These are phyloP conservation scores for Xylaria nigripes DNA, from an alignment of 495 filamentous ascomycete genomes.

Conservation along the genomic window DNA sequence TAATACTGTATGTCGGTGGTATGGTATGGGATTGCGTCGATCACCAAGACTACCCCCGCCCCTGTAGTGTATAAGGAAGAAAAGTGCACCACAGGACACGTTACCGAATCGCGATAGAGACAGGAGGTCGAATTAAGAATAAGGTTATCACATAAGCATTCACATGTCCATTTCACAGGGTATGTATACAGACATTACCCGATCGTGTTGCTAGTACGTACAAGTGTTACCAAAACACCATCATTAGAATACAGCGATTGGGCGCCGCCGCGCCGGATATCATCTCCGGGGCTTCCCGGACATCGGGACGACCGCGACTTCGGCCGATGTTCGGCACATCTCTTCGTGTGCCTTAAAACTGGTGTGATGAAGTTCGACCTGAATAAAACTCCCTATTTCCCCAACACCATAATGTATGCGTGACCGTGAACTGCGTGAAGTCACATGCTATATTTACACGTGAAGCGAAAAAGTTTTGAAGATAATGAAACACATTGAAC, in stretches of 20 bases:
- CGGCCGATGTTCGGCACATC: background rate
- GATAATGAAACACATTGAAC: background rate
- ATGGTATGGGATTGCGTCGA: too few species aligned
- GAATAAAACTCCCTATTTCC: background rate
- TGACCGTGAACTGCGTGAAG: background rate
- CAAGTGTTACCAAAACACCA: background rate
- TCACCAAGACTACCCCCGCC: too few species aligned
- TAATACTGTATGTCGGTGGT: too few species aligned
- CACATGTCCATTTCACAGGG: background rate
- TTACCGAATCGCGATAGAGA: too few species aligned
- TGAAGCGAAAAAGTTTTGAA: background rate
- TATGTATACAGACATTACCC: background rate
- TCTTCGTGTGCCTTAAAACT: background rate
- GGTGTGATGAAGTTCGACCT: background rate
- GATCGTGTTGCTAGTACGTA: background rate
- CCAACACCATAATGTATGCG: slow-evolving; percentile 13
- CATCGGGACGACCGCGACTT: background rate
- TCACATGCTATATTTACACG: slow-evolving; percentile 2
- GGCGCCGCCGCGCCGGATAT: background rate
- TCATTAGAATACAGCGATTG: background rate
- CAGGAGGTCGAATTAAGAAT: background rate
- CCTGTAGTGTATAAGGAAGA: too few species aligned
- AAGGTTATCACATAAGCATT: background rate
- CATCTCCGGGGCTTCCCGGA: background rate
- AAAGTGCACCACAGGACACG: too few species aligned